Evolutionary conservation across 2,329 filamentous ascomycete genomes (phyloP), one percentile per base, ranked within the genome.

Genomic region (Aaosphaeria arxii): DNA sequence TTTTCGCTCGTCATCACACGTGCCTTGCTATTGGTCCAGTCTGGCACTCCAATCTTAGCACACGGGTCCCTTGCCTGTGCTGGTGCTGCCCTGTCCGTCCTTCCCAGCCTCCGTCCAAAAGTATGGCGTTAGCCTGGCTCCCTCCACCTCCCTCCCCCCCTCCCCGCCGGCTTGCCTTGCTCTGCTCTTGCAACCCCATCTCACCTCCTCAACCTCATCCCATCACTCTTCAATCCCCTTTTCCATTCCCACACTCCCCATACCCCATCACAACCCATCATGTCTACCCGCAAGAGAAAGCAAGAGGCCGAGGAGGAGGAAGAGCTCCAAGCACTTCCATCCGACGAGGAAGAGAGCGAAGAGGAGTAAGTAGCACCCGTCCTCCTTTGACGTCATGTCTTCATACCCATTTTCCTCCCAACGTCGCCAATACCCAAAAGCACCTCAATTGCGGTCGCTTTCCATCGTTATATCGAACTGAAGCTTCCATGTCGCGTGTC

Each of bases 261-360:
- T 42, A 40, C 40, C 46, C 44, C 28, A 43, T 49, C 42, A 36
- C 46, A 45, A 13, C 41, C 36, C 57, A 49, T 44, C 50, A 71
- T 74, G 72, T 70, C 71, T 39, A 74, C 71, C 43, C 71, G 72
- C 57, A 74, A 74, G 61, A 68, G 71, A 54, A 74, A 74, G 66
- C 68, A 73, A 47, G 69, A 71, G 13, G 64, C 65, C 43, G 66
- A 68, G 42, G 69, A 72, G 45, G 67, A 71, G 53, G 71, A 72
- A 56, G 72, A 75, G 67, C 69, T 75, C 47, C 64, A 70, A 46
- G 71, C 71, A 40, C 70, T 75, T 30, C 72, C 72, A 4, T 71
- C 69, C 48, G 69, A 71, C 45, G 72, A 72, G 50, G 69, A 68
- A 46, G 71, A 74, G 49, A 65, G 69, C 51, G 72, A 74, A 68